Evolutionary conservation across 495 filamentous ascomycete genomes (phyloP).

Genomic region (Sporormia fimetaria): DNA sequence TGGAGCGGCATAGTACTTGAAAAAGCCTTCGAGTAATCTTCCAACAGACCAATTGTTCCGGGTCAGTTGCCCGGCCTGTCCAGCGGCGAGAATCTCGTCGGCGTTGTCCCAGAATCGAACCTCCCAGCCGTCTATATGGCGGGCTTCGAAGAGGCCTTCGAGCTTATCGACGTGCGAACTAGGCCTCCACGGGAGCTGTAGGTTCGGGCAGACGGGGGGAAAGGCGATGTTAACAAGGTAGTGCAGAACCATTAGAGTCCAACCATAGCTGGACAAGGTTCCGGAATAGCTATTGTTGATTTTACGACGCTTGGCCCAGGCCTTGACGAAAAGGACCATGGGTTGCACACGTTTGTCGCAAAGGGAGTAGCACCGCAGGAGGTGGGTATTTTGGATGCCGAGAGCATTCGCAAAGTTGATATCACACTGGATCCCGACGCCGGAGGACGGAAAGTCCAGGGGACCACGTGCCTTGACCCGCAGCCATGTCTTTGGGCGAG

Average conservation of each 20-base stretch:
- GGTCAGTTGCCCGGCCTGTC: slow-evolving; percentile 41
- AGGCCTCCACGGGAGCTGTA: slow-evolving; percentile 43
- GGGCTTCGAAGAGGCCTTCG: slow-evolving; percentile 26
- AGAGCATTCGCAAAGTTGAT: slow-evolving; percentile 76
- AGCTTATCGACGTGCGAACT: slow-evolving; percentile 26
- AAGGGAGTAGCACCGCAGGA: slow-evolving; percentile 65
- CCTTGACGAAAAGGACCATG: slow-evolving; percentile 72
- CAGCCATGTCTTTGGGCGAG: slow-evolving; percentile 33
- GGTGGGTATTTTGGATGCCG: slow-evolving; percentile 64
- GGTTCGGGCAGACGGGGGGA: slow-evolving; percentile 69
- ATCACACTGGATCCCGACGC: slow-evolving; percentile 65
- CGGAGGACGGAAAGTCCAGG: slow-evolving; percentile 58
- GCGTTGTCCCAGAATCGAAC: slow-evolving; percentile 62
- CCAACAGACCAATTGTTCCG: slow-evolving; percentile 52
- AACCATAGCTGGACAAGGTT: slow-evolving; percentile 75
- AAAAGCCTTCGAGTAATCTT: slow-evolving; percentile 60
- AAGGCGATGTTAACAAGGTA: slow-evolving; percentile 68
- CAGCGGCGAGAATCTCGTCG: slow-evolving; percentile 44
- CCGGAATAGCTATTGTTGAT: slow-evolving; percentile 77
- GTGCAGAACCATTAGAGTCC: slow-evolving; percentile 87
- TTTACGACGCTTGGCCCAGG: slow-evolving; percentile 66
- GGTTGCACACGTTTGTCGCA: slow-evolving; percentile 60
- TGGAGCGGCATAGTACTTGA: slow-evolving; percentile 61
- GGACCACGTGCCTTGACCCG: slow-evolving; percentile 43
- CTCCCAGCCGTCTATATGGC: slow-evolving; percentile 43